A percentile compares a stretch with the other conserved stretches of the same genome.
phyloP scores from a whole-genome alignment of 2,329 filamentous ascomycete species.

The Tolypocladium guangdongense region DNA sequence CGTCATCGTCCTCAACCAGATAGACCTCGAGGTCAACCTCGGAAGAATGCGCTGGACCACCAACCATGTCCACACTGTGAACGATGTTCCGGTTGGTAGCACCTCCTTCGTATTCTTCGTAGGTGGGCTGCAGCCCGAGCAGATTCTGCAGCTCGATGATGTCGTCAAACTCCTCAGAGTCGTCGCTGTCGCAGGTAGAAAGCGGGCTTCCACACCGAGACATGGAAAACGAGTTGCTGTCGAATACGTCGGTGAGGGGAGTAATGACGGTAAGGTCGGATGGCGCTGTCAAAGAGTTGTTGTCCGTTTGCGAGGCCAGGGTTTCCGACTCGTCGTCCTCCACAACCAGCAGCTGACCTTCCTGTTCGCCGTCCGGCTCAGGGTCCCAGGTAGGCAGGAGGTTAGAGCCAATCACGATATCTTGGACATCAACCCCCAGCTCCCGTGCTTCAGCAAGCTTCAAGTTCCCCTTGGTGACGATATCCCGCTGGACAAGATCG shows the following conservation, averaged over 20 bases:
- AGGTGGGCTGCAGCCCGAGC: slow-evolving; percentile 8
- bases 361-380: neutral
- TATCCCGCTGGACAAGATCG: slow-evolving; percentile 6
- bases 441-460: slow-evolving; percentile 13
- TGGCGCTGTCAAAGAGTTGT: neutral
- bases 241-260: neutral
- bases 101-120: slow-evolving; percentile 5
- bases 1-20: slow-evolving; percentile 14
- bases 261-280: neutral
- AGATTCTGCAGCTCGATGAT: slow-evolving; percentile 10
- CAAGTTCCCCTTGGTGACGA: slow-evolving; percentile 15
- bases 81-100: slow-evolving; percentile 13
- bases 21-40: slow-evolving; percentile 20
- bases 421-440: slow-evolving; percentile 8
- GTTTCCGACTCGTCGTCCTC: neutral
- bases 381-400: slow-evolving; percentile 19
- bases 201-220: neutral
- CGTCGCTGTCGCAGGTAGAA: slow-evolving; percentile 2
- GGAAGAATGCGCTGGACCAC: neutral
- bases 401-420: slow-evolving; percentile 13
- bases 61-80: slow-evolving; percentile 15
- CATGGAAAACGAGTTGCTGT: neutral
- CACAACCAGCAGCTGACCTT: neutral
- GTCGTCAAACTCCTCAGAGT: slow-evolving; percentile 5
- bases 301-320: neutral